phyloP scores from a whole-genome alignment of 2,329 filamentous ascomycete genomes.

The Penicillium sp. region DNA sequence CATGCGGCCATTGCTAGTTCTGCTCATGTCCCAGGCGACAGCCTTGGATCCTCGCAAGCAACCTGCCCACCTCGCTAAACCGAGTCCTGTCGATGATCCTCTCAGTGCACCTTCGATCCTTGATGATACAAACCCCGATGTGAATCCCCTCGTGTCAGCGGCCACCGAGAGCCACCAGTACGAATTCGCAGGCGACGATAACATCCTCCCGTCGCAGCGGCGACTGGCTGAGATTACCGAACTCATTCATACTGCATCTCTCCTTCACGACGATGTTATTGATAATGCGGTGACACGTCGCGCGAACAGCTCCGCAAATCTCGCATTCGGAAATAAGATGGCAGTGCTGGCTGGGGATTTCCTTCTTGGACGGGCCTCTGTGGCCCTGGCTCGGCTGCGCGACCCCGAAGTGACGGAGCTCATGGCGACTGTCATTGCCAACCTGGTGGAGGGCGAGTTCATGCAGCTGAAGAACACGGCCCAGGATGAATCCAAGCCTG shows the following conservation, averaged over 20 bases:
- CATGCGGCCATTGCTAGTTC: conserved; percentile 84
- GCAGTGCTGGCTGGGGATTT: conserved; percentile 97
- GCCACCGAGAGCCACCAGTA: conserved; percentile 31
- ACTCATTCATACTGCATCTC: conserved; percentile 91
- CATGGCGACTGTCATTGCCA: conserved; percentile 91
- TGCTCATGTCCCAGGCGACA: conserved; percentile 93
- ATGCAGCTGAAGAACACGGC: conserved; percentile 99
- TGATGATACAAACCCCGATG: conserved; percentile 72
- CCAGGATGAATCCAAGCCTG: conserved; percentile 73
- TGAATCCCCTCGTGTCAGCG: conserved; percentile 49
- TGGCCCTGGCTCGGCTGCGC: conserved; percentile 80
- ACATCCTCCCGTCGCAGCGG: conserved; percentile 84
- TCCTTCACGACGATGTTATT: conserved; percentile 97
- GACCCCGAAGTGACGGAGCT: conserved; percentile 94
- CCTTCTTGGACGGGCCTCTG: conserved; percentile 82
- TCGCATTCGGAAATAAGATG: conserved; percentile 99
- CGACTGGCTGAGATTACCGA: conserved; percentile 94
- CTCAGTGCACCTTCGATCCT: conserved; percentile 60
- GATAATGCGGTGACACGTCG: conserved; percentile 83
- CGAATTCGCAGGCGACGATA: conserved; percentile 44
- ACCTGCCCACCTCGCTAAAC: conserved; percentile 35
- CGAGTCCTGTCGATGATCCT: conserved; percentile 50
- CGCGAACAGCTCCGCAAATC: conserved; percentile 79
- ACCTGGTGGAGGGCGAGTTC: conserved; percentile 96
- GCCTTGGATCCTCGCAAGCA: conserved; percentile 64